Evolutionary conservation across 768 basidiomycete species (phyloP), one percentile per base, ranked within the genome.

Genomic region (Lentinula boryana): DNA sequence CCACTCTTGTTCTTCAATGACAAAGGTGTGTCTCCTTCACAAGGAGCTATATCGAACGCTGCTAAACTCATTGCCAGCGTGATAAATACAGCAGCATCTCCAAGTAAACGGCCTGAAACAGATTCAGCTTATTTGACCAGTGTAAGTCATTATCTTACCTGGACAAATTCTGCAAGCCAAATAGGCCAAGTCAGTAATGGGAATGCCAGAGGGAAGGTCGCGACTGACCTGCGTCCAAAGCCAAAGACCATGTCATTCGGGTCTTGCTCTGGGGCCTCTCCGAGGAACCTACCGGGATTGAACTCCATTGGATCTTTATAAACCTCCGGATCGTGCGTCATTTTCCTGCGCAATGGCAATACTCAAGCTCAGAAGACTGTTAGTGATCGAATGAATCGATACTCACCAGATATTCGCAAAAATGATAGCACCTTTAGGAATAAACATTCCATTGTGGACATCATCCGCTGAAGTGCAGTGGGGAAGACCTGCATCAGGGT

Each of bases 361-460:
- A 27, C 27, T 27, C 27, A 38, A n/a, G 16, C 33, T 53, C 13
- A 38, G 32, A 40, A 36, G 1, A 27, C 6, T n/a, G 15, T 21
- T 36, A 15, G 27, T 27, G 33, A 6, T 41, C 12, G 8, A 38
- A 33, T n/a, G 31, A 23, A 12, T 56, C 5, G 21, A 4, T 56
- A 13, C 55, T 56, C 23, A 68, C 68, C 66, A 67, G 9, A 59
- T 64, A 35, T 68, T 69, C 0, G 67, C 32, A 21, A 69, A 61
- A 18, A 70, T 48, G n/a, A 63, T 41, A 36, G 69, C 66, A 5
- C 72, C 76, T 61, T 73, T 71, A 2, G 76, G 75, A 44, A 76
- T 77, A 35, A 71, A 71, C 65, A 73, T 72, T 7, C 74, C 76
- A 23, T 68, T 69, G 56, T 73, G 76, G 3, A 74, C 64, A 54